Evolutionary conservation across 495 filamentous ascomycete genomes (phyloP), one percentile per base, ranked within the genome.

Genomic region (Neurospora sp.): DNA sequence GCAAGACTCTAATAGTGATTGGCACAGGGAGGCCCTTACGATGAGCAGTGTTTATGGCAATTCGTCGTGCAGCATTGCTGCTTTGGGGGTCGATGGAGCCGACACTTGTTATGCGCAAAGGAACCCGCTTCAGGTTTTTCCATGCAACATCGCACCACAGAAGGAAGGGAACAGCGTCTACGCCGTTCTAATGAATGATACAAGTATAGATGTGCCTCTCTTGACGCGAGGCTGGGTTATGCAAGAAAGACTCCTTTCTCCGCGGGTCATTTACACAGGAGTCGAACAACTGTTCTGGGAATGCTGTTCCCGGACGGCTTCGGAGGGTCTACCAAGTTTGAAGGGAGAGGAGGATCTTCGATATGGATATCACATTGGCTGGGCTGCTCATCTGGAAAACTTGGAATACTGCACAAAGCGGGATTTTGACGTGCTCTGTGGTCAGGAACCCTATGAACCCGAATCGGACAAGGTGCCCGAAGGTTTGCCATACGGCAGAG

Each of bases 361-460:
- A n/a, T n/a, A n/a, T n/a, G n/a, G n/a, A n/a, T n/a, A n/a, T n/a
- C n/a, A n/a, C n/a, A n/a, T n/a, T n/a, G n/a, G 2, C 22, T 59
- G 20, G 22, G 22, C 1, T 12, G 0, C n/a, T n/a, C n/a, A n/a
- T n/a, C 1, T 59, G 1, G 7, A 6, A 0, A 5, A 0, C 0
- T 0, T 0, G 1, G 11, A 1, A 7, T 31, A 3, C 22, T 35
- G 53, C 14, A 0, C 14, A 3, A 61, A 61, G 12, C 5, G 1
- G 0, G 53, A 61, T 35, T 61, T 61, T 3, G 53, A 61, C 6
- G 4, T 35, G 12, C 27, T 61, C 7, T 35, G 14, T 35, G 53
- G 53, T 0, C 6, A 14, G 3, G 0, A 27, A 1, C 0, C 20
- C 0, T 31, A 5, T 27, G 11, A 27, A 9, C n/a, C n/a, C n/a